Evolutionary conservation across 306 rosid genomes (phyloP), one percentile per base, ranked within the genome.

Genomic region (Casuarina cunninghamiana): DNA sequence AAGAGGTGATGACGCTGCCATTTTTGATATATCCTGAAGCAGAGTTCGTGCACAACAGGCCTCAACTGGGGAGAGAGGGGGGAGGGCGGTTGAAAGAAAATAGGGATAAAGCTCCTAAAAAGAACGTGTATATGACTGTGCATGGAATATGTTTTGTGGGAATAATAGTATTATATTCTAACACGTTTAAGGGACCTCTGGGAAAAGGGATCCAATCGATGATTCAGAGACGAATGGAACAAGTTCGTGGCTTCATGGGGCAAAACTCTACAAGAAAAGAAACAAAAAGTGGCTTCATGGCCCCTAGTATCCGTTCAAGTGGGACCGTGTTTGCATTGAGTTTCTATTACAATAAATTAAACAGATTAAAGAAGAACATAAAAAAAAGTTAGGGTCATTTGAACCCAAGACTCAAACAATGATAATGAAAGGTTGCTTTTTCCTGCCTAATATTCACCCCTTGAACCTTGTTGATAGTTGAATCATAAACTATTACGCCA

Each of bases 1-100:
- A 75, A 53, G 49, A 49, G 75, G 72, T 16, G 86, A 71, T 58
- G 78, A 70, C 55, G 72, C 77, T 67, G 71, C 69, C 87, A 83
- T 88, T 73, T 68, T 69, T 80, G 5, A 44, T 45, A 55, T 43
- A 66, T 67, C 54, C 54, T 44, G 70, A 53, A 50, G 17, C 26
- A 77, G 49, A 67, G 46, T 12, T 78, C 43, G 15, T 39, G 1
- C 32, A 61, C 38, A 60, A 41, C 53, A 73, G 69, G 78, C 63
- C 45, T 60, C 48, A 35, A 63, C 1, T 16, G 54, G 4, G 5
- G 16, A 17, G 16, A 46, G 42, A 48, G 57, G 10, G 10, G 5
- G 7, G 51, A 71, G 17, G 16, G 19, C 21, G 2, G 39, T 42
- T 21, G 1, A 4, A 53, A 16, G 17, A 15, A 42, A 4, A 66